Base-by-base conservation (phyloP, 2,329 filamentous ascomycete species). In the Cercospora berteroae region DNA sequence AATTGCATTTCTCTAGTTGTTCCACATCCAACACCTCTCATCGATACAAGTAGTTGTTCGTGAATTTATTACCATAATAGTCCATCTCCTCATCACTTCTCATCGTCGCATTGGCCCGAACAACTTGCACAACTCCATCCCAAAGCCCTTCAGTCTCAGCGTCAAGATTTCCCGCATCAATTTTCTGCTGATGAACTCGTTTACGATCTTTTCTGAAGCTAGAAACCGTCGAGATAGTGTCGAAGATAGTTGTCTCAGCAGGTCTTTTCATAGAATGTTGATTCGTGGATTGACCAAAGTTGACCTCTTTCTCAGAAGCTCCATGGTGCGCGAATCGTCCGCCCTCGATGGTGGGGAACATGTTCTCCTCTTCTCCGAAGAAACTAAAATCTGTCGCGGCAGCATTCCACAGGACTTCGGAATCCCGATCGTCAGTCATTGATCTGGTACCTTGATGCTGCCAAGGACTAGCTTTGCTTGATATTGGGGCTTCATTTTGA, bases 321-420 rank as follows among this genome's bases (percentile, higher is more conserved):
- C 60, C 60, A 18, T 69, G 62, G 16, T 63, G 48, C 9, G 70
- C 71, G 29, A 67, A 71, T 0, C 67, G 66, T 12, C 71, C 72
- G 6, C 66, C 67, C 56, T 76, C 74, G 6, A 76, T 67, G 27
- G 72, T 75, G 10, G 74, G 72, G 55, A 74, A 73, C 52, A 69
- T 65, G 60, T 67, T 66, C 27, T 85, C 86, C 71, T 88, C 86
- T 44, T 86, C 85, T 0, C 80, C 83, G 66, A 89, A 89, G 65
- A 78, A 78, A 60, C 73, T 75, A 69, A 89, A 89, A 72, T 89
- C 87, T 61, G 84, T 80, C 65, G 82, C 80, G 3, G 86, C 85
- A 8, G 86, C 86, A 60, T 83, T 80, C 87, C 86, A 88, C 10
- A 89, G 80, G 4, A 83, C 82, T 73, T 88, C 87, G 4, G 83